Percentiles rank a stretch among this genome's conserved stretches.
These are phyloP conservation scores for Cenchrus fungigraminus DNA, from an alignment of 176 grass and related monocot species.

Conservation along the genomic window DNA sequence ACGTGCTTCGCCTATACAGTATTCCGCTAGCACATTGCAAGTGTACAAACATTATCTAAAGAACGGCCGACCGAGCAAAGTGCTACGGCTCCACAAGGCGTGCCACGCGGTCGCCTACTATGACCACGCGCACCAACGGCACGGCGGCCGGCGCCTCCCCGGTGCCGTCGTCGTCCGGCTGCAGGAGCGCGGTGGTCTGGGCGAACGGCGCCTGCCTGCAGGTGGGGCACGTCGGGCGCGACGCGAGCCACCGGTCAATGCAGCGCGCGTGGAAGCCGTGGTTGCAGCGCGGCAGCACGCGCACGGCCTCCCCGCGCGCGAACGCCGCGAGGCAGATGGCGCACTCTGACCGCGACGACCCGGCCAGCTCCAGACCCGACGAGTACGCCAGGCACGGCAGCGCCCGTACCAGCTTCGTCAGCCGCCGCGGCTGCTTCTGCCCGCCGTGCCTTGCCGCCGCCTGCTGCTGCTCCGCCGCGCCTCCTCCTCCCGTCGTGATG, in stretches of 20 bases:
- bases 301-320: slow-evolving; percentile 55
- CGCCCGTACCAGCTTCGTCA: not conserved
- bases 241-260: slow-evolving; percentile 75
- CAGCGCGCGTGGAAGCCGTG: slow-evolving; percentile 82
- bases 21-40: no score
- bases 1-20: no score
- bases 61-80: no score
- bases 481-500: no score
- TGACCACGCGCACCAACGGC: slow-evolving; percentile 22
- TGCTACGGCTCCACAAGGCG: not conserved
- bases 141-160: not conserved
- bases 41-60: no score
- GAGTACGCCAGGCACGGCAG: slow-evolving; percentile 53
- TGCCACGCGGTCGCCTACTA: not conserved
- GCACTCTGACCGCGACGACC: slow-evolving; percentile 61
- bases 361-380: slow-evolving; percentile 44
- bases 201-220: slow-evolving; percentile 65
- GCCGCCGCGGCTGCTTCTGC: not conserved
- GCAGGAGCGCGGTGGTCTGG: not conserved
- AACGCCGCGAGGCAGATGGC: slow-evolving; percentile 85
- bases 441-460: not conserved
- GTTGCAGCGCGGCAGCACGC: slow-evolving; percentile 67
- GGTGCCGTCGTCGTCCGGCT: not conserved
- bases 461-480: not conserved
- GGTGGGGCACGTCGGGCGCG: slow-evolving; percentile 68